Evolutionary conservation across 1,284 basidiomycete genomes (phyloP), one percentile per base, ranked within the genome.

Genomic region (Tilletia indica): DNA sequence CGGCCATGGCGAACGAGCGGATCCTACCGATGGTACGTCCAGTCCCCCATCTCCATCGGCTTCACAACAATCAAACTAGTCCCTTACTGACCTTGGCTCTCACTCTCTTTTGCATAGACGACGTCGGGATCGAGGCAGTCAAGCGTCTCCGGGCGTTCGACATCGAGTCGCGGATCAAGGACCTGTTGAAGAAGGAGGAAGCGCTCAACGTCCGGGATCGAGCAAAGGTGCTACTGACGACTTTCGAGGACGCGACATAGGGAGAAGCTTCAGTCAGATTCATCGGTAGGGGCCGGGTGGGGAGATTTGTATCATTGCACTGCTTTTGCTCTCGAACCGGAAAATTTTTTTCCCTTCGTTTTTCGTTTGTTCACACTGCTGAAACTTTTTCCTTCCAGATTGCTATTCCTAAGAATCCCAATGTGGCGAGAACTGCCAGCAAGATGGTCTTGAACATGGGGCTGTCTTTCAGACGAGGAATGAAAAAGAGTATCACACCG

Each of bases 141-240:
- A 69, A 72, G 6, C 51, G 75, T 4, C 58, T 78, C 4, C 39
- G 51, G 11, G 48, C 67, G 2, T 75, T 78, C 39, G 76, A 74
- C 2, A 31, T 78, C 31, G 77, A 77, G 47, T 48, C 38, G 31
- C 72, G 74, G 45, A 56, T 78, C 47, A 45, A 66, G 5, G 67
- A 77, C 6, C 51, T 78, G 19, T 72, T 72, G 14, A 51, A 73
- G 70, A 64, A 67, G 4, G 77, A 78, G 54, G 58, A 56, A 11
- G 77, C 73, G 54, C 58, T 76, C 19, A 76, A 78, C 45, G 76
- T 78, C 4, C 71, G 74, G 25, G 77, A 77, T 42, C 68, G 77
- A 5, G 77, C 77, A 12, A 56, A 48, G 16, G 73, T 71, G 14
- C 74, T 76, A 16, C 61, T 78, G 54, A 68, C 71, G 25, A 74